Conservation (phyloP, 2,329 filamentous ascomycete species). For the Fusarium duplospermum region DNA sequence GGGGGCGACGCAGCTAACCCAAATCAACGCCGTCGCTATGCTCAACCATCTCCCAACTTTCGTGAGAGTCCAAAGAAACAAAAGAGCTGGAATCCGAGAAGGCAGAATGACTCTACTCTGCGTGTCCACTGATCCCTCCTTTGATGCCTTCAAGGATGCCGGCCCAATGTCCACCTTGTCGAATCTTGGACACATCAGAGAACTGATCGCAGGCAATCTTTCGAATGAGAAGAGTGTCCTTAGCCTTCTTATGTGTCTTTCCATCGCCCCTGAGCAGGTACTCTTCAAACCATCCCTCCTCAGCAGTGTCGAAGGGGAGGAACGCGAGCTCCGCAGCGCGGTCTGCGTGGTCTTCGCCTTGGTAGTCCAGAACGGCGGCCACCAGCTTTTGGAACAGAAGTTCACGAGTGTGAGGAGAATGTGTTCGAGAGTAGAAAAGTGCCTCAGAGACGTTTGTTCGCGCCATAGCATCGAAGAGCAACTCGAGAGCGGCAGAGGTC, state of each 20-base stretch:
- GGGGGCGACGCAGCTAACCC: background rate
- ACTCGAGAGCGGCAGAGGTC: slow-evolving; percentile 68
- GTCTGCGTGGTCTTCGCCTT: slow-evolving; percentile 57
- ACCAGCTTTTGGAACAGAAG: slow-evolving; percentile 76
- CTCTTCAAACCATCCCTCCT: slow-evolving; percentile 81
- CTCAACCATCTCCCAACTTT: slow-evolving; percentile 1
- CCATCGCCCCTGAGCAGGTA: slow-evolving; percentile 74
- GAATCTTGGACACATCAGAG: slow-evolving; percentile 58
- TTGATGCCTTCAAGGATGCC: slow-evolving; percentile 64
- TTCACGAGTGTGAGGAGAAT: slow-evolving; percentile 70
- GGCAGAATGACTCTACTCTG: slow-evolving; percentile 32
- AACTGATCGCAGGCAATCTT: slow-evolving; percentile 75
- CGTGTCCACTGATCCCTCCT: slow-evolving; percentile 54
- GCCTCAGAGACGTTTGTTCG: slow-evolving; percentile 77
- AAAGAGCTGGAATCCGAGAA: background rate
- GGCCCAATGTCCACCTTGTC: slow-evolving; percentile 59
- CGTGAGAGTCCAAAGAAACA: background rate
- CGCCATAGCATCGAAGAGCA: slow-evolving; percentile 77
- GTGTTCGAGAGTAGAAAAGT: slow-evolving; percentile 76
- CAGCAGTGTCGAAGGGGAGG: slow-evolving; percentile 75
- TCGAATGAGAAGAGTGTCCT: slow-evolving; percentile 80
- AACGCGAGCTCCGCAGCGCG: slow-evolving; percentile 77
- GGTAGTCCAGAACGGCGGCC: slow-evolving; percentile 63
- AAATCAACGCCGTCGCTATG: slow-evolving; percentile 45
- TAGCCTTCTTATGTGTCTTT: slow-evolving; percentile 71